phyloP scores from a whole-genome alignment of 805 yeast genomes.

The Tanozyma kutaoensis region DNA sequence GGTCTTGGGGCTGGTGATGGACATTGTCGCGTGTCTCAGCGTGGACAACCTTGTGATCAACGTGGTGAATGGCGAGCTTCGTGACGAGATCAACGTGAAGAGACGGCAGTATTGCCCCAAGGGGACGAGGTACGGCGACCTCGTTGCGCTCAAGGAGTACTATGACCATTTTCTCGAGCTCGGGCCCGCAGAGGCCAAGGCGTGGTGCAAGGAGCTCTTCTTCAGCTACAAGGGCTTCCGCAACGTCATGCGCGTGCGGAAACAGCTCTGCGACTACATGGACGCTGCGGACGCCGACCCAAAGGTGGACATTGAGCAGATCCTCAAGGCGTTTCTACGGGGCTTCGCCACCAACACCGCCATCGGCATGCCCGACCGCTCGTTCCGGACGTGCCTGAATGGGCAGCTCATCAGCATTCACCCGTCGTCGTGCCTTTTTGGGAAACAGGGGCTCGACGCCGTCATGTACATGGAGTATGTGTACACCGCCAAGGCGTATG shows the following conservation, averaged over 20 bases:
- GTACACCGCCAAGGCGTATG: constrained; percentile 85
- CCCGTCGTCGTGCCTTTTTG: constrained; percentile 83
- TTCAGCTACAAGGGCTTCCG: constrained; percentile 69
- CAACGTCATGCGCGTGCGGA: constrained; percentile 62
- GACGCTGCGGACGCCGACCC: constrained; percentile 21
- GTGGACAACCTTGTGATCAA: constrained; percentile 79
- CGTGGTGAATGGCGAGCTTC: constrained; percentile 55
- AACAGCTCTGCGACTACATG: constrained; percentile 66
- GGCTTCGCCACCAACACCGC: constrained; percentile 90
- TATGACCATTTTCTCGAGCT: constrained; percentile 37
- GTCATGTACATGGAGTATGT: constrained; percentile 93
- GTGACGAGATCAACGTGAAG: constrained; percentile 76
- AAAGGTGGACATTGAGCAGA: constrained; percentile 32
- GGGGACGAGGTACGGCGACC: constrained; percentile 72
- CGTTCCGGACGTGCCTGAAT: constrained; percentile 71
- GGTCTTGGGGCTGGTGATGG: constrained; percentile 58
- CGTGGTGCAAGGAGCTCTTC: constrained; percentile 75
- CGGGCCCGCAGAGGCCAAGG: constrained; percentile 41
- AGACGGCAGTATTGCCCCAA: constrained; percentile 57
- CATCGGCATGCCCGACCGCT: constrained; percentile 87
- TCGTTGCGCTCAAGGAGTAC: constrained; percentile 69
- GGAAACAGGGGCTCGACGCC: constrained; percentile 60
- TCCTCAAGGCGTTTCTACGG: constrained; percentile 66
- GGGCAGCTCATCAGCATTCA: constrained; percentile 83
- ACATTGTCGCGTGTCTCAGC: constrained; percentile 83